phyloP scores from a whole-genome alignment of 257 asterid genomes.

The Petunia axillaris region DNA sequence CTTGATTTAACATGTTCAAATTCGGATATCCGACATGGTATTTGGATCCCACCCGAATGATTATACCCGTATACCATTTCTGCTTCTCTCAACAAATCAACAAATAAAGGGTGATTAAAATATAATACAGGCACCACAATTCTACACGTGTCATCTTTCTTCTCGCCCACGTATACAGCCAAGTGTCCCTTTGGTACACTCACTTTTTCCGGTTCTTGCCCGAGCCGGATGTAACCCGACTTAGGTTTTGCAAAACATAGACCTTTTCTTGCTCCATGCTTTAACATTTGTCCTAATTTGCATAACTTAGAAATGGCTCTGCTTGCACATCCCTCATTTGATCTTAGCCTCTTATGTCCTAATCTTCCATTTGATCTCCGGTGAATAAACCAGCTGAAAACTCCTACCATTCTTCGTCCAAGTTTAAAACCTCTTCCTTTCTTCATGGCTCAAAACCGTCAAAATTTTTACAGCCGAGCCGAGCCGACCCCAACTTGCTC shows the following conservation, averaged over 20 bases:
- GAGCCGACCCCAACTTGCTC: too few relatives aligned
- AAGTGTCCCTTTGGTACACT: slow-evolving; percentile 59
- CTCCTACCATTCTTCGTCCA: slow-evolving; percentile 42
- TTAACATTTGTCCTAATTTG: slow-evolving; percentile 42
- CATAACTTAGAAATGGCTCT: slow-evolving; percentile 41
- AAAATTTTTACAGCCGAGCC: too few relatives aligned
- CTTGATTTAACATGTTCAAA: slow-evolving; percentile 57
- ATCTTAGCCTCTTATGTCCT: slow-evolving; percentile 26
- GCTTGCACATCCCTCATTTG: not conserved
- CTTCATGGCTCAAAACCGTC: slow-evolving; percentile 30
- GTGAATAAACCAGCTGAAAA: slow-evolving; percentile 42
- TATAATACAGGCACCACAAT: slow-evolving; percentile 68
- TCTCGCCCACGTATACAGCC: slow-evolving; percentile 66
- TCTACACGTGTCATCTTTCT: slow-evolving; percentile 53
- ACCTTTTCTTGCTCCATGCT: slow-evolving; percentile 24
- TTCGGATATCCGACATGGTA: slow-evolving; percentile 62
- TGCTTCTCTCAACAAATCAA: slow-evolving; percentile 52
- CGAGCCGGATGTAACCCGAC: slow-evolving; percentile 46
- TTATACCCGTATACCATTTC: slow-evolving; percentile 63
- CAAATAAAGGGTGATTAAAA: slow-evolving; percentile 68
- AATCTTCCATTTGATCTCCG: slow-evolving; percentile 33
- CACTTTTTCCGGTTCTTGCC: slow-evolving; percentile 31
- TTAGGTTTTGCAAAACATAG: slow-evolving; percentile 29
- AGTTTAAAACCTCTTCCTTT: slow-evolving; percentile 49
- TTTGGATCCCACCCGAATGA: slow-evolving; percentile 67